Evolutionary conservation across 805 yeast genomes (phyloP).

Genomic region (Blastobotrys chiropterorum): DNA sequence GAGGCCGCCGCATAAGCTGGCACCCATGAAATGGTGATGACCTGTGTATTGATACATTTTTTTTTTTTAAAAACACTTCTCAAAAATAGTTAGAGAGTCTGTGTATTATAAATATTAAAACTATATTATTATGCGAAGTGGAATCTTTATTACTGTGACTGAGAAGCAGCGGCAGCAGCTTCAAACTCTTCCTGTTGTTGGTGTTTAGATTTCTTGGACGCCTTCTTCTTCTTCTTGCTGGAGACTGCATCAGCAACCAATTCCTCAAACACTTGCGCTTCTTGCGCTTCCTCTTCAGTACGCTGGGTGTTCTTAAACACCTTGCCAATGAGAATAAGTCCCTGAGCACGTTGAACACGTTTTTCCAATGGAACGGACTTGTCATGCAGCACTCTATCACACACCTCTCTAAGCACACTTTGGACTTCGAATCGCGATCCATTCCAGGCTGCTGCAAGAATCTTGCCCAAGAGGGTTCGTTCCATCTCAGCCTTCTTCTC

Average conservation of each 20-base stretch:
- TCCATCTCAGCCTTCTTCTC: conserved; percentile 73
- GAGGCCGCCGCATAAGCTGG: conserved; percentile 67
- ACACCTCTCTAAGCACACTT: conserved; percentile 71
- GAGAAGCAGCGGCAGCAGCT: conserved; percentile 5
- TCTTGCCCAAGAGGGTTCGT: conserved; percentile 75
- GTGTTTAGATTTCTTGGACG: conserved; percentile 24
- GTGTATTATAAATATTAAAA: not conserved
- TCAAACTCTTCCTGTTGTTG: conserved; percentile 12
- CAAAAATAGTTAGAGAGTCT: not conserved
- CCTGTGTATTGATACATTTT: conserved; percentile 76
- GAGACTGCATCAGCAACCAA: conserved; percentile 79
- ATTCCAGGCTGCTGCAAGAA: conserved; percentile 92
- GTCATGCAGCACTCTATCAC: conserved; percentile 71
- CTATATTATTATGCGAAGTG: not conserved
- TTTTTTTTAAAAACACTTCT: too few species aligned
- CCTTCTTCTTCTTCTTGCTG: conserved; percentile 49
- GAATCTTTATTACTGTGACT: not conserved
- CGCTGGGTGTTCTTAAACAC: conserved; percentile 62
- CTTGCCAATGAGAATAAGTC: conserved; percentile 64
- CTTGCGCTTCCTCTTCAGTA: conserved; percentile 85
- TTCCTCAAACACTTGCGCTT: conserved; percentile 83
- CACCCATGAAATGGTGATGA: conserved; percentile 95
- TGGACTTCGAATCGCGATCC: conserved; percentile 84
- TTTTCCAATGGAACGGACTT: conserved; percentile 52
- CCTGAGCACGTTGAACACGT: conserved; percentile 72